phyloP scores from a whole-genome alignment of 768 basidiomycete species.

The Suillus brevipes region DNA sequence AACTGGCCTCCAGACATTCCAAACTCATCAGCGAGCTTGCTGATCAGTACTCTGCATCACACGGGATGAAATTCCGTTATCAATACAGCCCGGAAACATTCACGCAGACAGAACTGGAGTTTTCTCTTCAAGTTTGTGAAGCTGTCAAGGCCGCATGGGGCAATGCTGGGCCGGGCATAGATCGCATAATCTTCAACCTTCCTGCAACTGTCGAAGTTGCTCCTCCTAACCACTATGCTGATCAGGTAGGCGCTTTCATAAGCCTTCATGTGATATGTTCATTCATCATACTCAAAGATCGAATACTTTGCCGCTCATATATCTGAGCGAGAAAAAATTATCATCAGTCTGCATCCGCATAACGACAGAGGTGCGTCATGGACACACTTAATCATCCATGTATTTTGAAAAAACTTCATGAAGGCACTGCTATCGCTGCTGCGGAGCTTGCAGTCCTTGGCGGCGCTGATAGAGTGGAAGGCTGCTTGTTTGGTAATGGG shows the following conservation, averaged over 20 bases:
- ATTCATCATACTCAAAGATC: conserved; percentile 51
- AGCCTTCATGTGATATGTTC: not conserved
- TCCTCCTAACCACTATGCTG: conserved; percentile 97
- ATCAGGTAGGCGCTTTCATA: conserved; percentile 62
- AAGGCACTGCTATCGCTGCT: conserved; percentile 93
- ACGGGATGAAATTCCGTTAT: conserved; percentile 89
- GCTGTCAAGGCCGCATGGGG: conserved; percentile 93
- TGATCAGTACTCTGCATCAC: conserved; percentile 78
- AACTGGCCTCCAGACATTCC: conserved; percentile 86
- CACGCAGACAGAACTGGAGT: conserved; percentile 96
- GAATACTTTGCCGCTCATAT: conserved; percentile 91
- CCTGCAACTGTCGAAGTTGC: conserved; percentile 97
- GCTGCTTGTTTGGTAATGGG: conserved; percentile 96
- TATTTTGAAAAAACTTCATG: conserved; percentile 7
- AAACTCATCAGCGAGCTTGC: conserved; percentile 82
- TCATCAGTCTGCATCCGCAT: conserved; percentile 93
- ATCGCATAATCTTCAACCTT: conserved; percentile 95
- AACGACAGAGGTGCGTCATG: conserved; percentile 83
- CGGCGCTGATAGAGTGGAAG: conserved; percentile 96
- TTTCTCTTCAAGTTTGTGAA: conserved; percentile 90
- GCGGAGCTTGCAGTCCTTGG: conserved; percentile 91
- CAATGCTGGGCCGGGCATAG: conserved; percentile 76
- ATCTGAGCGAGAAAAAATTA: conserved; percentile 84
- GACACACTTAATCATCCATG: not conserved
- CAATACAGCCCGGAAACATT: conserved; percentile 99